Base-by-base conservation (phyloP, 2,329 filamentous ascomycete species). In the Periconia sp. region DNA sequence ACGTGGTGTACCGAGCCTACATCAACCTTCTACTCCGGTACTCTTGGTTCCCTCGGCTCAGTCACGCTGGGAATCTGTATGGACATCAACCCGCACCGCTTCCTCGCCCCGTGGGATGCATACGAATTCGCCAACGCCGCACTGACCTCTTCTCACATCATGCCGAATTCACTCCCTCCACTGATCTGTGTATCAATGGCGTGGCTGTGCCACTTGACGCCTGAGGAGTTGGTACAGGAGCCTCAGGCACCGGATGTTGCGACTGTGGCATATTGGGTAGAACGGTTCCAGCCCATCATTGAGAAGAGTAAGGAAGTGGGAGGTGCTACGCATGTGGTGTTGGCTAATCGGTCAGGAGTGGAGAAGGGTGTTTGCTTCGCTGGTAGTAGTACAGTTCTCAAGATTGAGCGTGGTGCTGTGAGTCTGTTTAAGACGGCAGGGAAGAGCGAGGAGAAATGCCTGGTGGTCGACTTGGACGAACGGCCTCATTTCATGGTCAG, bases 181-280 rank as follows among this genome's bases (percentile, higher is more conserved):
- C 57, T 92, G 0, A 85, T 90, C 1, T 83, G 92, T 33, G 61
- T 93, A 0, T 85, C 83, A 3, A 92, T 92, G 90, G 89, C 90
- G 0, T 93, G 89, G 90, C 77, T 90, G 31, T 91, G 88, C 15
- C 67, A 76, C 27, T 68, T 84, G 20, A 1, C 77, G 70, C 51
- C 84, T 78, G 56, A 81, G 78, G 62, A 78, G 72, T 1, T 77
- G 63, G 17, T 53, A 54, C 8, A 85, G 77, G 66, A 84, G 64
- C 54, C 77, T 61, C 27, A 76, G 58, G 58, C 83, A 47, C 88
- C 89, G 0, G 89, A 92, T 59, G 81, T 89, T 74, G 84, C 90
- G 20, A 91, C 89, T 0, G 68, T 93, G 9, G 82, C 83, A 0
- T 93, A 93, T 63, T 93, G 90, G 90, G 77, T 91, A 0, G 81